Base-by-base conservation (phyloP, 352 stramenopile species). In the Albugo laibachii region DNA sequence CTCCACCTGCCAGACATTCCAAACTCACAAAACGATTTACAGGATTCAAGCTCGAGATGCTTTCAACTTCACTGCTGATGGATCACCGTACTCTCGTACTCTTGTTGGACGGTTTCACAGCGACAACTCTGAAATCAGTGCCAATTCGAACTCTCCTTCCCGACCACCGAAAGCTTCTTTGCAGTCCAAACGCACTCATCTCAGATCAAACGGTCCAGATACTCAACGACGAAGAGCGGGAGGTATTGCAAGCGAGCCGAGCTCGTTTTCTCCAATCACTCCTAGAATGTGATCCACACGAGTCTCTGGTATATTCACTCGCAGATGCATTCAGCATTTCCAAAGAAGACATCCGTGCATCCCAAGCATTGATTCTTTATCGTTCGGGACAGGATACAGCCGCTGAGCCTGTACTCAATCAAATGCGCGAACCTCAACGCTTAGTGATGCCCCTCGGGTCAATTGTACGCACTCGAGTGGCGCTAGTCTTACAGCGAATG, bases 331-430 rank as follows among this genome's bases (percentile, higher is more conserved):
- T 91, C 52, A 56, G 63, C 15, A 41, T 87, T 18, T 67, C 72
- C n/a, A 60, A 80, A 12, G 69, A 87, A 16, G 56, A 69, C 20
- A 78, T 91, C 50, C 71, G 71, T 19, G 70, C 86, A 65, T 73
- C 84, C 47, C 67, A 87, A 35, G 68, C 84, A 16, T 34, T 91
- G 20, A 86, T 83, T 44, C 57, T 91, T 50, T 91, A 87, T 49
- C 69, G 85, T 35, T 75, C 55, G 5, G 77, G 77, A 1, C 58
- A 65, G n/a, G 74, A 91, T 40, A 66, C 80, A 41, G 50, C 62
- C 3, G 77, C 72, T 0, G 77, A 91, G 45, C 51, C 72, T 40
- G 68, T 65, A n/a, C 62, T 87, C 36, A 72, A 85, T 38, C 80
- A 80, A 15, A 71, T 87, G 58, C 63, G 75, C 24, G 61, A 65